Conservation (phyloP, 2,329 filamentous ascomycete genomes). For the Ophiostoma piceae region DNA sequence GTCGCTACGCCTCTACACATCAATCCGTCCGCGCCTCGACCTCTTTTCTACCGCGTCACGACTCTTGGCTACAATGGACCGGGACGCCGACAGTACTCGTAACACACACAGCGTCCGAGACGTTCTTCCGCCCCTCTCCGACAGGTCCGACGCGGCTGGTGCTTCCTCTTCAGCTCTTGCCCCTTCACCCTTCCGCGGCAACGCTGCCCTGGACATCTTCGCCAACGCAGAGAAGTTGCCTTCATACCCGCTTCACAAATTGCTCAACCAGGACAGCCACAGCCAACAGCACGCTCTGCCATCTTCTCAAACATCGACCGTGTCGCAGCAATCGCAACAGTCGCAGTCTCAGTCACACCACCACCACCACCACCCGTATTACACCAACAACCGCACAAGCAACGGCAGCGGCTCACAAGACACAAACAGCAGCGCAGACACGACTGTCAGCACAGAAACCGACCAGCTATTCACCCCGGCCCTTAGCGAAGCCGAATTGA, state of each 20-base stretch:
- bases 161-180: background rate
- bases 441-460: constrained; percentile 37
- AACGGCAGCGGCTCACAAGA: constrained; percentile 33
- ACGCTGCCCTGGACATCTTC: constrained; percentile 22
- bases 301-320: background rate
- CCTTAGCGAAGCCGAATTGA: constrained; percentile 40
- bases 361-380: constrained; percentile 17
- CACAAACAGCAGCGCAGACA: constrained; percentile 35
- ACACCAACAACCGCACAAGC: constrained; percentile 14
- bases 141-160: constrained; percentile 27
- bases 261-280: constrained; percentile 19
- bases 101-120: constrained; percentile 23
- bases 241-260: constrained; percentile 18
- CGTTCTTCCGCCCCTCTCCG: constrained; percentile 26
- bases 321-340: constrained; percentile 14
- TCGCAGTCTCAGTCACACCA: constrained; percentile 24
- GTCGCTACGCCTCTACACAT: background rate
- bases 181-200: constrained; percentile 21
- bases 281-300: constrained; percentile 24
- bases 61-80: constrained; percentile 28
- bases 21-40: background rate
- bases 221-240: constrained; percentile 23
- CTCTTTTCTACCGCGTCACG: background rate
- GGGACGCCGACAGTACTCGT: constrained; percentile 20
- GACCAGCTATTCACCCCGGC: constrained; percentile 43